phyloP scores from a whole-genome alignment of 805 yeast genomes.

The Lipomyces anomalus region DNA sequence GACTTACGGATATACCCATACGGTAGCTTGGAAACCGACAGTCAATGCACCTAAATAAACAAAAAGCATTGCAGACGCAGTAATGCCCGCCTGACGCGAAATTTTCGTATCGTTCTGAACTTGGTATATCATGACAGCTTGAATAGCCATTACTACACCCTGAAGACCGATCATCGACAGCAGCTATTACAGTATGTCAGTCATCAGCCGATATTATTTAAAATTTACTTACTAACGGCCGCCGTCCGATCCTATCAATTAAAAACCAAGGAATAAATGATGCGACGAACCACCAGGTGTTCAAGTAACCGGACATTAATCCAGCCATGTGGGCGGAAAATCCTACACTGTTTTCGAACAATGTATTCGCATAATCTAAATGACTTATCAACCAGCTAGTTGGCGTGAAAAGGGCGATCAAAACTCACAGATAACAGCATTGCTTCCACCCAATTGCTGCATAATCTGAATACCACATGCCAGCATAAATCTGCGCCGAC shows the following conservation, averaged over 20 bases:
- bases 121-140: conserved; percentile 11
- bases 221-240: too few relatives aligned
- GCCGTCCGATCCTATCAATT: too few relatives aligned
- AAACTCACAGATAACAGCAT: too few relatives aligned
- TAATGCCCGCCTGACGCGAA: conserved; percentile 5
- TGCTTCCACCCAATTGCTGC: conserved; percentile 15
- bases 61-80: conserved; percentile 17
- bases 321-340: too few relatives aligned
- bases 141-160: conserved; percentile 12
- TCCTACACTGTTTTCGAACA: too few relatives aligned
- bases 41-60: conserved; percentile 15
- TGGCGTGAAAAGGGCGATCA: too few relatives aligned
- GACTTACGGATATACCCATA: conserved; percentile 13
- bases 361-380: too few relatives aligned
- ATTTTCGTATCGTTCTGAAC: conserved; percentile 9
- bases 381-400: too few relatives aligned
- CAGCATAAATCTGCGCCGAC: conserved; percentile 2
- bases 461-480: conserved; percentile 7
- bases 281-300: conserved; percentile 6
- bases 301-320: too few relatives aligned
- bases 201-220: conserved; percentile 1
- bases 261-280: conserved; percentile 4
- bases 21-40: conserved; percentile 13
- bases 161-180: conserved; percentile 2
- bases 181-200: neutral